These are phyloP conservation scores for Millerozyma miso DNA, from an alignment of 805 yeast genomes.

Conservation along the genomic window DNA sequence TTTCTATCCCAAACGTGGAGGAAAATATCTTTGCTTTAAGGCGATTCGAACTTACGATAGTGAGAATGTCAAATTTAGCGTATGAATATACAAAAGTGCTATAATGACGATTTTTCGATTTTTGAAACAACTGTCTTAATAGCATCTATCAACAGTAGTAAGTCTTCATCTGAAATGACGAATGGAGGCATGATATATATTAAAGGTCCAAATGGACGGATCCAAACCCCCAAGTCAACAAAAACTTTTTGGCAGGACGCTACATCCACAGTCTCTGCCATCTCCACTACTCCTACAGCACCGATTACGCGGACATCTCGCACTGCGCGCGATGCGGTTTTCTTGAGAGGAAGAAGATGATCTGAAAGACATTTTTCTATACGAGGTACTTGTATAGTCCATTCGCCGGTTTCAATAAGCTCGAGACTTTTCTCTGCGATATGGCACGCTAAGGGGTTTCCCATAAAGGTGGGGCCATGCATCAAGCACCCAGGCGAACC, in stretches of 20 bases:
- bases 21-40: too few species aligned
- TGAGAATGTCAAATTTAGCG: too few species aligned
- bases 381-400: constrained; percentile 9
- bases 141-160: not conserved
- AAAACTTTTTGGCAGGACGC: not conserved
- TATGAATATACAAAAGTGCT: too few species aligned
- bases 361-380: constrained; percentile 14
- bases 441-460: constrained; percentile 5
- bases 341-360: constrained; percentile 1
- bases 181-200: constrained; percentile 5
- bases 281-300: constrained; percentile 3
- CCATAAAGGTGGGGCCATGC: constrained; percentile 9
- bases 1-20: too few species aligned
- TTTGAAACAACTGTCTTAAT: not conserved
- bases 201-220: constrained; percentile 4
- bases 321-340: not conserved
- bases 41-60: too few species aligned
- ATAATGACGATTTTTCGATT: not conserved
- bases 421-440: constrained; percentile 3
- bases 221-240: constrained; percentile 4
- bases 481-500: constrained; percentile 18
- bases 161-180: constrained; percentile 1
- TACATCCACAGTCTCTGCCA: constrained; percentile 1
- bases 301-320: constrained; percentile 4
- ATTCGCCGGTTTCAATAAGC: constrained; percentile 16